A percentile compares a stretch with the other conserved stretches of the same genome.
Conservation (phyloP, 2,329 filamentous ascomycete species). For the Colletotrichum lupini region DNA sequence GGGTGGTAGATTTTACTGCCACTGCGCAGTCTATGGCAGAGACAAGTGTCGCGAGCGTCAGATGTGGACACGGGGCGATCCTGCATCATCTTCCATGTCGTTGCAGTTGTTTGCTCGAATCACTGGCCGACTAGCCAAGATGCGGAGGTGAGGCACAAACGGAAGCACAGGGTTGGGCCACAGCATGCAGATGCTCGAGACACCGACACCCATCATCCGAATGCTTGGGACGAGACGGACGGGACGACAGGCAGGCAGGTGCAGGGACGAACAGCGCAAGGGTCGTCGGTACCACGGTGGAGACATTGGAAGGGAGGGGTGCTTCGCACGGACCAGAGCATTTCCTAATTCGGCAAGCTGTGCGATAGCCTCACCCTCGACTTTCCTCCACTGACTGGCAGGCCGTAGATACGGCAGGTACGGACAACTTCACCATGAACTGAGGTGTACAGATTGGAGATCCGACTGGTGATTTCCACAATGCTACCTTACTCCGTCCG, state of each 20-base stretch:
- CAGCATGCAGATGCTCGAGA: slow-evolving; percentile 3
- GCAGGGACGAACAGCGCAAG: neutral
- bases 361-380: slow-evolving; percentile 17
- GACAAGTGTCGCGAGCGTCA: neutral
- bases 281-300: neutral
- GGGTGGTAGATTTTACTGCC: too few relatives aligned
- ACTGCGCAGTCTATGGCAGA: neutral
- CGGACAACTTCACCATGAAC: too few relatives aligned
- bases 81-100: neutral
- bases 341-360: slow-evolving; percentile 29
- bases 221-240: slow-evolving; percentile 31
- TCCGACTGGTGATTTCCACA: neutral
- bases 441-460: neutral
- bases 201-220: slow-evolving; percentile 27
- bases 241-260: slow-evolving; percentile 18
- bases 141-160: neutral
- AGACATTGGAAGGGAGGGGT: neutral
- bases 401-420: neutral
- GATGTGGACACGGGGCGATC: neutral
- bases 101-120: neutral
- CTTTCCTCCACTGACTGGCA: neutral
- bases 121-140: neutral
- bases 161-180: neutral
- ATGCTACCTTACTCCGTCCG: neutral
- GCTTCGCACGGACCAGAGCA: neutral